A percentile compares a stretch with the other conserved stretches of the same genome.
These are phyloP conservation scores for Effrenium voratum DNA, from an alignment of 73 alveolate species.

Conservation along the genomic window DNA sequence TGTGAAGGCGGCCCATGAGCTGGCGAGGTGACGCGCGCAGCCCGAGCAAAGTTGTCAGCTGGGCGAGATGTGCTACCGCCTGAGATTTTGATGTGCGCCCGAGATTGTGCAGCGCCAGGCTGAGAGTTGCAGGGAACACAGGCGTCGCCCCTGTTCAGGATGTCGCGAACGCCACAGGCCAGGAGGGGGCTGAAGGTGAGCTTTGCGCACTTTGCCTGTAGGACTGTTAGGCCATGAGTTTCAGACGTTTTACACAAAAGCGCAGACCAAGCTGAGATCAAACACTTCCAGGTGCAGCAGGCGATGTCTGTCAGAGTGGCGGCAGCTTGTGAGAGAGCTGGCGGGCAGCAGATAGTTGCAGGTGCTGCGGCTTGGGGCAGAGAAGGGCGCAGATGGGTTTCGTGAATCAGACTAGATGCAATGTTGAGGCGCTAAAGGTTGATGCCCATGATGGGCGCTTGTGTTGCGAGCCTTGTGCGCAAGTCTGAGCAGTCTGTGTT, in stretches of 20 bases:
- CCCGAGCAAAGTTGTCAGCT: not conserved
- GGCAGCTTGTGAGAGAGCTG: conserved; percentile 75
- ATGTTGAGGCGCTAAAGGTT: too few species aligned
- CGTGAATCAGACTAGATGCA: not conserved
- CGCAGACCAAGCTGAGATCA: not conserved
- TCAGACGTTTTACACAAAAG: not conserved
- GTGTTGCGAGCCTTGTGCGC: too few species aligned
- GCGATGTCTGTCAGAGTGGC: conserved; percentile 31
- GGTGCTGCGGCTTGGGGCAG: not conserved
- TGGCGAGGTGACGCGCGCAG: not conserved
- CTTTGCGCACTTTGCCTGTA: too few species aligned
- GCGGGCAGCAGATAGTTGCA: conserved; percentile 49
- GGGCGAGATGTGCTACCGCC: conserved; percentile 38
- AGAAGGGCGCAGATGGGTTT: not conserved
- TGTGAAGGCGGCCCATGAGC: not conserved
- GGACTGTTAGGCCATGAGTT: too few species aligned
- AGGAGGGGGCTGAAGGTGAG: too few species aligned
- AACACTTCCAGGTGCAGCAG: conserved; percentile 71
- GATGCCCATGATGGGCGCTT: too few species aligned
- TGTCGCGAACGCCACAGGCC: too few species aligned
- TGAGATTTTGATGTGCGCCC: too few species aligned
- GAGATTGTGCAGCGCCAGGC: too few species aligned
- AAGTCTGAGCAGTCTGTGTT: too few species aligned
- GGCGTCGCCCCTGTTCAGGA: too few species aligned
- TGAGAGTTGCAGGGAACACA: too few species aligned